These are phyloP conservation scores for Candida vaughaniae DNA, from an alignment of 805 yeast species.

Conservation along the genomic window DNA sequence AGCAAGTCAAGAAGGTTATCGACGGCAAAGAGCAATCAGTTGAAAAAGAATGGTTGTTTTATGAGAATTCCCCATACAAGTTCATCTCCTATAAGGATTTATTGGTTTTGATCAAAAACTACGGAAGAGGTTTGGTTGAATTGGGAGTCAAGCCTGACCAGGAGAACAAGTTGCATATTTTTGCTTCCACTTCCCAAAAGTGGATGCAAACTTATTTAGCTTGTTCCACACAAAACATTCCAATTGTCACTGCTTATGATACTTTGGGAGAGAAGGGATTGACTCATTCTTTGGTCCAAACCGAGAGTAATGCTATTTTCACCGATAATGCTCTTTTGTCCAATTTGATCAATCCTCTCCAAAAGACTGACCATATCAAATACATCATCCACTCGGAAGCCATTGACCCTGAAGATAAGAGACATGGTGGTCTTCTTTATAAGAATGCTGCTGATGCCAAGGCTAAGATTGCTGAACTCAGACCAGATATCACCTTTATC, in stretches of 20 bases:
- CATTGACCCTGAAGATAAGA: slow-evolving; percentile 59
- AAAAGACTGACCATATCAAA: slow-evolving; percentile 59
- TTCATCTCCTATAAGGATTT: slow-evolving; percentile 64
- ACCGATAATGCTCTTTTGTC: slow-evolving; percentile 76
- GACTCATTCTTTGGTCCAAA: slow-evolving; percentile 80
- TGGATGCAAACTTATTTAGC: slow-evolving; percentile 92
- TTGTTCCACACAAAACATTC: slow-evolving; percentile 71
- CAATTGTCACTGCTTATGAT: slow-evolving; percentile 94
- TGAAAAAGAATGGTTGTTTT: slow-evolving; percentile 86
- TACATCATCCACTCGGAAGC: slow-evolving; percentile 69
- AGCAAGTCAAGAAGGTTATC: slow-evolving; percentile 67
- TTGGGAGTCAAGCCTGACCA: slow-evolving; percentile 67
- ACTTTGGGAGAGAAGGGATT: slow-evolving; percentile 88
- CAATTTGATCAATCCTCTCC: slow-evolving; percentile 69
- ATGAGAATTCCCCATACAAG: slow-evolving; percentile 72
- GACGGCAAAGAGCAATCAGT: slow-evolving; percentile 73
- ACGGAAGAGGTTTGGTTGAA: slow-evolving; percentile 74
- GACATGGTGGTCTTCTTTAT: slow-evolving; percentile 61
- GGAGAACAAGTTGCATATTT: slow-evolving; percentile 70
- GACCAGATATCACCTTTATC: slow-evolving; percentile 73
- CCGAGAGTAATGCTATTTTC: slow-evolving; percentile 75
- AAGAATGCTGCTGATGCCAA: slow-evolving; percentile 55
- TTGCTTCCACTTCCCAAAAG: slow-evolving; percentile 81
- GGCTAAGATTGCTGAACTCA: slow-evolving; percentile 57
- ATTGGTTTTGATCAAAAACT: slow-evolving; percentile 43